Evolutionary conservation across 2,329 filamentous ascomycete species (phyloP).

Genomic region (Penicillium sp.): DNA sequence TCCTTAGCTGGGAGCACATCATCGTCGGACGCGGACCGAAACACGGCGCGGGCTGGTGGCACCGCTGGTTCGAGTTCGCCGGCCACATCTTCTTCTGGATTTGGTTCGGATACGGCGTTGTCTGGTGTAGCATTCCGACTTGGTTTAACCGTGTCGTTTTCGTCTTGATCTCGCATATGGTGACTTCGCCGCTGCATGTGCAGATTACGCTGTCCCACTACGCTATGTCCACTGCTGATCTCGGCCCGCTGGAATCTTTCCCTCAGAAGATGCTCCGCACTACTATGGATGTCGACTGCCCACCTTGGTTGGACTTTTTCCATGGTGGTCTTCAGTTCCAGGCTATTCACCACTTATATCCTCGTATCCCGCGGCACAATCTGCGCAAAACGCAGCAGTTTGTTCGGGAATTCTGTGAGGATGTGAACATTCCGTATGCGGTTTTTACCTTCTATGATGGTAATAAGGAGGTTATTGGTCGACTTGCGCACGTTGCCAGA

Average conservation of each 20-base stretch:
- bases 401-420: constrained; percentile 75
- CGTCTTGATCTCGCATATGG: constrained; percentile 73
- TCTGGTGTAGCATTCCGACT: constrained; percentile 70
- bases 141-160: constrained; percentile 68
- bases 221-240: constrained; percentile 83
- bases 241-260: constrained; percentile 79
- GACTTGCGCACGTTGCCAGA: constrained; percentile 70
- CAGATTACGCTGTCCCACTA: constrained; percentile 93
- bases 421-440: constrained; percentile 78
- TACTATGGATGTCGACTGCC: constrained; percentile 89
- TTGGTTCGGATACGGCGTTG: constrained; percentile 75
- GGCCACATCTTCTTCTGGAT: constrained; percentile 79
- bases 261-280: constrained; percentile 85
- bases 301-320: constrained; percentile 80
- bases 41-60: constrained; percentile 76
- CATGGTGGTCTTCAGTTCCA: constrained; percentile 88
- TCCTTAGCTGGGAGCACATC: constrained; percentile 76
- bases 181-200: constrained; percentile 76
- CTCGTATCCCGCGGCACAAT: constrained; percentile 79
- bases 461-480: constrained; percentile 72
- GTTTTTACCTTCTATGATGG: constrained; percentile 78
- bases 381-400: constrained; percentile 69
- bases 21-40: constrained; percentile 66
- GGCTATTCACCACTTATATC: constrained; percentile 79
- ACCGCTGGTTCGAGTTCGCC: constrained; percentile 70